phyloP scores from a whole-genome alignment of 805 yeast species.

The Maudiozyma saulgeensis region DNA sequence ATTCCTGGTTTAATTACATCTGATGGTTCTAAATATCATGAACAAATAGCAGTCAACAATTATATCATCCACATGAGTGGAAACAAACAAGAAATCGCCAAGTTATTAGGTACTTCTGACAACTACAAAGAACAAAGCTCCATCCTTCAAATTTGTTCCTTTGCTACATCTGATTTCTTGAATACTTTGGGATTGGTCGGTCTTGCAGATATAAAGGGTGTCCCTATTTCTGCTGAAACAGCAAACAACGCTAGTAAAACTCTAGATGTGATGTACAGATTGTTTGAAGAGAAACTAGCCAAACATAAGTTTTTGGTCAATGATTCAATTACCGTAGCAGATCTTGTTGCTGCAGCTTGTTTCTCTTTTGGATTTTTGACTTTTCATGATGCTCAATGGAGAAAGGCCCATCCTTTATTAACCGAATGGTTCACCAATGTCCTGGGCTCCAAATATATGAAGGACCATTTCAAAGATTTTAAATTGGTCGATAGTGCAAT shows the following conservation, averaged over 20 bases:
- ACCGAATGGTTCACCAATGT: slow-evolving; percentile 16
- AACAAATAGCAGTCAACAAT: slow-evolving; percentile 51
- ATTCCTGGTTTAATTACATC: slow-evolving; percentile 64
- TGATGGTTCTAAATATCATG: slow-evolving; percentile 62
- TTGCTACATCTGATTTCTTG: slow-evolving; percentile 60
- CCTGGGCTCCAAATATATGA: slow-evolving; percentile 5
- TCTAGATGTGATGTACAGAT: slow-evolving; percentile 32
- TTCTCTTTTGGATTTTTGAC: slow-evolving; percentile 29
- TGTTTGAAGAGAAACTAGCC: slow-evolving; percentile 48
- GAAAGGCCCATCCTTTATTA: slow-evolving; percentile 48
- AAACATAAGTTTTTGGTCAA: slow-evolving; percentile 60
- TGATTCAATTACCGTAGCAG: slow-evolving; percentile 33
- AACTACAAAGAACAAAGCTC: slow-evolving; percentile 33
- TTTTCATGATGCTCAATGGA: slow-evolving; percentile 56
- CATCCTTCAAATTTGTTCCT: slow-evolving; percentile 67
- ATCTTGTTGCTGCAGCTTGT: slow-evolving; percentile 12
- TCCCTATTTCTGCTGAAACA: slow-evolving; percentile 64
- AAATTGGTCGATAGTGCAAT: not conserved
- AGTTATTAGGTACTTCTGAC: slow-evolving; percentile 42
- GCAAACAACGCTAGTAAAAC: slow-evolving; percentile 36
- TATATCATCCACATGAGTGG: slow-evolving; percentile 34
- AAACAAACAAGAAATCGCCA: slow-evolving; percentile 29
- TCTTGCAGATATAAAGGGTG: slow-evolving; percentile 49
- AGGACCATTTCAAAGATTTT: slow-evolving; percentile 2
- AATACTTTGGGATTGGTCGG: slow-evolving; percentile 36